A percentile compares a stretch with the other conserved stretches of the same genome.
These are phyloP conservation scores for Aurinia saxatilis DNA, from an alignment of 345 rosid species.

Conservation along the genomic window DNA sequence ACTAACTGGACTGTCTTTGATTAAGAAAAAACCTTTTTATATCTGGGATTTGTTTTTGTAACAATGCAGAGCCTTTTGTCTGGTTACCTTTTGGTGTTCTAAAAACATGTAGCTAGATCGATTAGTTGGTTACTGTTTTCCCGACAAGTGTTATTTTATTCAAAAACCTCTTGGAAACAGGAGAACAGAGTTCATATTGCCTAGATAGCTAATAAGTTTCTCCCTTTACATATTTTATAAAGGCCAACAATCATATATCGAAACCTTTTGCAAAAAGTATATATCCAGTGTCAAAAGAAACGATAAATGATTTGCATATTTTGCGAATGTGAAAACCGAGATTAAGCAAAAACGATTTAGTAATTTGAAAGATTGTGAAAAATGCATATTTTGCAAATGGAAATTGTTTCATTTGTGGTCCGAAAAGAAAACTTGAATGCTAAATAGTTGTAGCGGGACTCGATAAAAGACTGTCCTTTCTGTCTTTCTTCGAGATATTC, in stretches of 20 bases:
- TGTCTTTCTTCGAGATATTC: too few species aligned
- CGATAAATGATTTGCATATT: too few species aligned
- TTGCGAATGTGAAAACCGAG: too few species aligned
- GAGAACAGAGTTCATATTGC: not conserved
- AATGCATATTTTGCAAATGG: too few species aligned
- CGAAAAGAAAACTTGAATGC: too few species aligned
- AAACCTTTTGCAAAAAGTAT: too few species aligned
- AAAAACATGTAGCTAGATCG: not conserved
- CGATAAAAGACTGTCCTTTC: too few species aligned
- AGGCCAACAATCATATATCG: not conserved
- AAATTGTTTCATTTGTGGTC: too few species aligned
- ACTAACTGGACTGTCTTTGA: not conserved
- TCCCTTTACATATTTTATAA: not conserved
- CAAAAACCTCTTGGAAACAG: not conserved
- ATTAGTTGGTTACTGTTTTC: not conserved
- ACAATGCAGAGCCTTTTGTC: not conserved
- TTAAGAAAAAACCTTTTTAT: not conserved
- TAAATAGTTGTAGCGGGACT: too few species aligned
- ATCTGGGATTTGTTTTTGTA: not conserved
- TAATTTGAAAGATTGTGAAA: too few species aligned
- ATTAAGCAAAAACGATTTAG: too few species aligned
- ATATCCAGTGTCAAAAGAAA: too few species aligned
- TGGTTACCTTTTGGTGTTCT: not conserved
- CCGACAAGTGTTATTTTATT: not conserved
- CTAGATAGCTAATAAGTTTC: not conserved